phyloP scores from a whole-genome alignment of 176 grass and related monocot genomes.

The Melocanna baccifera region DNA sequence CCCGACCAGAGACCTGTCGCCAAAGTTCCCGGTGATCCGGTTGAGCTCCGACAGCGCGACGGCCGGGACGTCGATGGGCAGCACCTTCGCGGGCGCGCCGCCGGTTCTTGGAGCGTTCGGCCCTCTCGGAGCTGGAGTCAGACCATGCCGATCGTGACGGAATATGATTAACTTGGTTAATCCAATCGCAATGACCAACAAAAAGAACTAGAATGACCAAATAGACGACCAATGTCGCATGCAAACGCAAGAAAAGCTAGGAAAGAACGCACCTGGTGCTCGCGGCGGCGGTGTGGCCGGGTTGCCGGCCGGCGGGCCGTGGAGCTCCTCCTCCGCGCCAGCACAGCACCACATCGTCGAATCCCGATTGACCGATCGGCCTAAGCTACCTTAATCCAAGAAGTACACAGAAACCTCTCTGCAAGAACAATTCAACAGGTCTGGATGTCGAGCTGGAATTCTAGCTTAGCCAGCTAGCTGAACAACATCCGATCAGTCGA shows the following conservation, averaged over 20 bases:
- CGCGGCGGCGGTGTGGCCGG: constrained; percentile 21
- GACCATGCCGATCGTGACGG: too few species aligned
- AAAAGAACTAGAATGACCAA: too few species aligned
- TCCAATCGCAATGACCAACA: too few species aligned
- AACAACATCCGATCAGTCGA: not conserved
- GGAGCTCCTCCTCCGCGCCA: constrained; percentile 30
- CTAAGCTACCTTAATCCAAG: too few species aligned
- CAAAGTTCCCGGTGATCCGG: constrained; percentile 62
- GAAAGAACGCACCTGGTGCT: constrained; percentile 25
- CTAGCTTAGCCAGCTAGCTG: not conserved
- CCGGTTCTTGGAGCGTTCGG: constrained; percentile 50
- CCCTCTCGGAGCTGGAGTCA: constrained; percentile 22
- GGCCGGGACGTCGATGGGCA: constrained; percentile 69
- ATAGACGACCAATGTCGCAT: too few species aligned
- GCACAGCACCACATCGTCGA: constrained; percentile 49
- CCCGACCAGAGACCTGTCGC: constrained; percentile 61
- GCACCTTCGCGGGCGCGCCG: constrained; percentile 46
- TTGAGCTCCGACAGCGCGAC: constrained; percentile 69
- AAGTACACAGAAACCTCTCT: not conserved
- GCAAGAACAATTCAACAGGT: not conserved
- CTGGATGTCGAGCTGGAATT: not conserved
- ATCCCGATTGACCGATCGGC: not conserved
- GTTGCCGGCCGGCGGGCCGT: constrained; percentile 17
- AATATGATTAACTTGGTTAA: too few species aligned
- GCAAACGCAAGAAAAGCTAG: too few species aligned